These are phyloP conservation scores for Daldinia sp. DNA, from an alignment of 2,329 filamentous ascomycete species.

Conservation along the genomic window DNA sequence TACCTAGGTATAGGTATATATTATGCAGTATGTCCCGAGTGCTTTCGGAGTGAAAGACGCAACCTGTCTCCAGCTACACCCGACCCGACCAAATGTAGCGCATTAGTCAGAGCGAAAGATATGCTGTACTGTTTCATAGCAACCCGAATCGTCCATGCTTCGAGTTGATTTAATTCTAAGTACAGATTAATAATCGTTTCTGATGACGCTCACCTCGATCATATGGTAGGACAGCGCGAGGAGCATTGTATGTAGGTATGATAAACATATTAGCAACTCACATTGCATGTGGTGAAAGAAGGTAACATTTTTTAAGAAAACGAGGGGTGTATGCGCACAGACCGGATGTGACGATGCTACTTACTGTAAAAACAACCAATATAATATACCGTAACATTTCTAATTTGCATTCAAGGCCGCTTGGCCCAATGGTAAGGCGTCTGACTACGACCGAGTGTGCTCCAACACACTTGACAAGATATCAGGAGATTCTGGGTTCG, in stretches of 20 bases:
- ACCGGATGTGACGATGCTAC: neutral
- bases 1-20: no score
- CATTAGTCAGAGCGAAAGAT: no score
- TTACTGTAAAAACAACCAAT: neutral
- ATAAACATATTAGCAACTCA: neutral
- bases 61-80: no score
- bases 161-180: no score
- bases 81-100: no score
- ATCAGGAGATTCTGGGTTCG: slow-evolving; percentile 38
- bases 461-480: slow-evolving; percentile 8
- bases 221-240: neutral
- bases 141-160: no score
- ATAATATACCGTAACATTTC: neutral
- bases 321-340: neutral
- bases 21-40: no score
- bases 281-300: neutral
- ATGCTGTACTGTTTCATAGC: no score
- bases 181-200: no score
- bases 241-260: no score
- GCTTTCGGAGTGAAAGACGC: no score
- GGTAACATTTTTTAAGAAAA: neutral
- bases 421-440: slow-evolving; percentile 38
- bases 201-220: neutral
- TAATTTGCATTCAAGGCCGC: slow-evolving; percentile 14
- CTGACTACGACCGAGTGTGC: slow-evolving; percentile 30